Conservation (phyloP, 139 green algal species). For the Haematococcus sp. region DNA sequence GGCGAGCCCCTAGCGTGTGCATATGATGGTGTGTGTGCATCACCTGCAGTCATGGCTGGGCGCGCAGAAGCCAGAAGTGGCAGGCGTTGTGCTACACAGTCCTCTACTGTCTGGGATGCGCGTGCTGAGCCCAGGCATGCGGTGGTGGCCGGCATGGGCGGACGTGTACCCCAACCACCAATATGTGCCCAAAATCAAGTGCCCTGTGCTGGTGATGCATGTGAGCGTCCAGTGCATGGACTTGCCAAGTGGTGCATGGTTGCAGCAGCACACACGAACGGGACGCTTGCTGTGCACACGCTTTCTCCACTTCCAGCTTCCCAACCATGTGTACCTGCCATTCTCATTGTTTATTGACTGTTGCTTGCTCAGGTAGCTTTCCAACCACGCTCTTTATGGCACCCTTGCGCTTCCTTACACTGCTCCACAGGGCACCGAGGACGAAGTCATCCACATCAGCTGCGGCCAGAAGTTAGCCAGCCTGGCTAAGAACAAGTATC, state of each 20-base stretch:
- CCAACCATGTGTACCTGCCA: too few relatives aligned
- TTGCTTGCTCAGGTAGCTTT: too few relatives aligned
- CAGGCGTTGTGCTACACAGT: conserved; percentile 84
- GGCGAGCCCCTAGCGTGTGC: not conserved
- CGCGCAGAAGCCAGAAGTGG: conserved; percentile 48
- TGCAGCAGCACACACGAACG: conserved; percentile 4
- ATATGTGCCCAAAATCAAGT: conserved; percentile 60
- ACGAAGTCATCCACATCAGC: conserved; percentile 81
- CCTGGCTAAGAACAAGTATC: conserved; percentile 50
- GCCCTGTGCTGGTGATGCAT: conserved; percentile 70
- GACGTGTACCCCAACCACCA: conserved; percentile 87
- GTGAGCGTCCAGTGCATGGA: conserved; percentile 34
- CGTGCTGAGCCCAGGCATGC: conserved; percentile 77
- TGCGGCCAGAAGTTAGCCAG: conserved; percentile 68
- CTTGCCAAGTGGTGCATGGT: too few relatives aligned
- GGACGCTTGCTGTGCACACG: too few relatives aligned
- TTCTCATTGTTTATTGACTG: too few relatives aligned
- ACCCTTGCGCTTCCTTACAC: not conserved
- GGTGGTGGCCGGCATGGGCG: conserved; percentile 62
- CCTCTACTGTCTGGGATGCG: conserved; percentile 86
- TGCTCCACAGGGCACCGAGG: conserved; percentile 51
- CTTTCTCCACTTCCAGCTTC: too few relatives aligned
- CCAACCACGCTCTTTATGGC: too few relatives aligned
- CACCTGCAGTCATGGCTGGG: conserved; percentile 46
- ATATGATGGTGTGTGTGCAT: not conserved